phyloP scores from a whole-genome alignment of 345 rosid genomes.

The Eucalyptus cloeziana region DNA sequence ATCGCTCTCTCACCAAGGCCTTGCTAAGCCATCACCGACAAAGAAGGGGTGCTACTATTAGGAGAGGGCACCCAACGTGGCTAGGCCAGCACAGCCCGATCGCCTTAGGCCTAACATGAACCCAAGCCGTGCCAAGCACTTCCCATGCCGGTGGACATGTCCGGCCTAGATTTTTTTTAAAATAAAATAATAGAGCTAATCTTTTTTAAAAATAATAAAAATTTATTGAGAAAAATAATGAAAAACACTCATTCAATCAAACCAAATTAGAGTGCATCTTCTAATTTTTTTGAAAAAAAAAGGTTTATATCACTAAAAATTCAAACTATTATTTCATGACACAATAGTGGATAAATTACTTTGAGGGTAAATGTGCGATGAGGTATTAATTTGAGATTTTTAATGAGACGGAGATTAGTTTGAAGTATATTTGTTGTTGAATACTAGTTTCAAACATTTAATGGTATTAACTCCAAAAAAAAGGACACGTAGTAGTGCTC shows the following conservation, averaged over 20 bases:
- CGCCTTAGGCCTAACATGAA: neutral
- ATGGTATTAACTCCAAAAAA: neutral
- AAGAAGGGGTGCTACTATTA: neutral
- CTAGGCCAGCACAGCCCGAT: neutral
- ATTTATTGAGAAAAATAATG: neutral
- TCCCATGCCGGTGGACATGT: neutral
- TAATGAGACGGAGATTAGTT: neutral
- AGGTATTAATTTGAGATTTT: neutral
- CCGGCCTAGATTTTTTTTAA: neutral
- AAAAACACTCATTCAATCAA: neutral
- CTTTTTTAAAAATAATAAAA: neutral
- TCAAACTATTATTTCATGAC: neutral
- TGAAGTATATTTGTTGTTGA: neutral
- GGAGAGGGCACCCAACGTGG: neutral
- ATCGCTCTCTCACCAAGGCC: neutral
- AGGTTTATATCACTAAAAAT: neutral
- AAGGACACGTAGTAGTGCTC: neutral
- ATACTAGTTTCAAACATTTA: neutral
- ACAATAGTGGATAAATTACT: neutral
- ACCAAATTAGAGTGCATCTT: neutral
- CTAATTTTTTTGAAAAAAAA: neutral
- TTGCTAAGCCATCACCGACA: neutral
- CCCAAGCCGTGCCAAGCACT: neutral
- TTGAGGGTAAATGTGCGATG: neutral
- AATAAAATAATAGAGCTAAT: neutral